phyloP scores from a whole-genome alignment of 345 rosid species.

The Ceriops zippeliana region DNA sequence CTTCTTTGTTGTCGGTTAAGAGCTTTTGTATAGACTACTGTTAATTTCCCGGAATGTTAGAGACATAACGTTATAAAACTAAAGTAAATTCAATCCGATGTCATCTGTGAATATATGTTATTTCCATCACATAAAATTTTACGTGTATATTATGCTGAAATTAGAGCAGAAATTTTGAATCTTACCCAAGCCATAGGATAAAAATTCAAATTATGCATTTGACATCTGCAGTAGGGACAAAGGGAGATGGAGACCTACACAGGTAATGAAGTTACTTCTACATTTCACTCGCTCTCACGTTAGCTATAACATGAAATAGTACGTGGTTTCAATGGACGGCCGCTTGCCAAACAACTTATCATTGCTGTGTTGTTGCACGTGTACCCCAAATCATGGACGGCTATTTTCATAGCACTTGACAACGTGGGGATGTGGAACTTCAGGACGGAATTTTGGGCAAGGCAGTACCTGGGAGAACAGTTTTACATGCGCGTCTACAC shows the following conservation, averaged over 20 bases:
- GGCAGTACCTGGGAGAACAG: slow-evolving; percentile 43
- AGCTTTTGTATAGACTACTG: background rate
- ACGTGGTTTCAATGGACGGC: no score
- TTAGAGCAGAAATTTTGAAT: background rate
- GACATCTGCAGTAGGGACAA: slow-evolving; percentile 57
- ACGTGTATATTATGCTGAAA: no score
- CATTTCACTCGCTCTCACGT: background rate
- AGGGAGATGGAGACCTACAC: slow-evolving; percentile 61
- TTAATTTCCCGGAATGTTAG: no score
- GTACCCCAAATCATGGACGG: slow-evolving; percentile 42
- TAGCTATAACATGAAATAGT: background rate
- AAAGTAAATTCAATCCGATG: background rate
- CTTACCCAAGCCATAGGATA: background rate
- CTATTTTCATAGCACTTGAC: slow-evolving; percentile 36
- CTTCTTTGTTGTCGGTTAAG: slow-evolving; percentile 94
- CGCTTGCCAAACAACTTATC: background rate
- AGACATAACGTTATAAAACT: background rate
- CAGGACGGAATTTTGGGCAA: slow-evolving; percentile 38
- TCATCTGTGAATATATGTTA: no score
- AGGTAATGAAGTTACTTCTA: slow-evolving; percentile 9
- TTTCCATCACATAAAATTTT: no score
- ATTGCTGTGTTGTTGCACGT: slow-evolving; percentile 22
- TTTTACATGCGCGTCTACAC: slow-evolving; percentile 38
- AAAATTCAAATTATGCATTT: background rate
- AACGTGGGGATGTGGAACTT: slow-evolving; percentile 52